A percentile compares a stretch with the other conserved stretches of the same genome.
phyloP scores from a whole-genome alignment of 2,329 filamentous ascomycete species.

The Parastagonospora nodorum region DNA sequence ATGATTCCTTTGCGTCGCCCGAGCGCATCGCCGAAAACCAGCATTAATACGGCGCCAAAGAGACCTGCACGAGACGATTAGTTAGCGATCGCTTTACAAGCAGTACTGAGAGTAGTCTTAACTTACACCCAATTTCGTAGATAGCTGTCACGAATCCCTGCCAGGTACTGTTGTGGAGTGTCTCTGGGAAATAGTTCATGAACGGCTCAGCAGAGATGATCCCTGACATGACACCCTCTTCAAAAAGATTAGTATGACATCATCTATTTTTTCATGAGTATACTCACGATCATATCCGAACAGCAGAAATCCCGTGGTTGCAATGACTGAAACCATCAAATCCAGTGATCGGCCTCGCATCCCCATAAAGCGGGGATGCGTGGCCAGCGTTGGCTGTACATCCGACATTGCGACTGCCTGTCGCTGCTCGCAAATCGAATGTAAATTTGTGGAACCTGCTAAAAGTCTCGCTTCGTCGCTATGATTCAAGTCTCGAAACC shows the following conservation, averaged over 20 bases:
- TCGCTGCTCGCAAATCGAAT: neutral
- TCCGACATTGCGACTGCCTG: conserved; percentile 15
- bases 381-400: conserved; percentile 3
- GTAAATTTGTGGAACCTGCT: neutral
- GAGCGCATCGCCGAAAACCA: conserved; percentile 47
- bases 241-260: neutral
- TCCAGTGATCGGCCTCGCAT: conserved; percentile 31
- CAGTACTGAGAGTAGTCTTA: neutral
- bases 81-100: neutral
- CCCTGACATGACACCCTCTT: conserved; percentile 45
- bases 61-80: conserved; percentile 17
- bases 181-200: conserved; percentile 47
- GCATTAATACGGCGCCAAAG: conserved; percentile 47
- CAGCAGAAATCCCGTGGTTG: conserved; percentile 38
- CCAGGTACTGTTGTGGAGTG: conserved; percentile 50
- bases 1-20: conserved; percentile 53
- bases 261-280: neutral
- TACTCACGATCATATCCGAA: conserved; percentile 41
- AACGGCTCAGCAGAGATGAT: conserved; percentile 44
- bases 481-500: neutral
- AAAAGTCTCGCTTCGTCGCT: neutral
- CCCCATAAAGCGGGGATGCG: conserved; percentile 36
- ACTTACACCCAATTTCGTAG: conserved; percentile 56
- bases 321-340: conserved; percentile 35
- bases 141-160: conserved; percentile 58